These are phyloP conservation scores for Rosa chinensis DNA, from an alignment of 306 rosid species.

Conservation along the genomic window DNA sequence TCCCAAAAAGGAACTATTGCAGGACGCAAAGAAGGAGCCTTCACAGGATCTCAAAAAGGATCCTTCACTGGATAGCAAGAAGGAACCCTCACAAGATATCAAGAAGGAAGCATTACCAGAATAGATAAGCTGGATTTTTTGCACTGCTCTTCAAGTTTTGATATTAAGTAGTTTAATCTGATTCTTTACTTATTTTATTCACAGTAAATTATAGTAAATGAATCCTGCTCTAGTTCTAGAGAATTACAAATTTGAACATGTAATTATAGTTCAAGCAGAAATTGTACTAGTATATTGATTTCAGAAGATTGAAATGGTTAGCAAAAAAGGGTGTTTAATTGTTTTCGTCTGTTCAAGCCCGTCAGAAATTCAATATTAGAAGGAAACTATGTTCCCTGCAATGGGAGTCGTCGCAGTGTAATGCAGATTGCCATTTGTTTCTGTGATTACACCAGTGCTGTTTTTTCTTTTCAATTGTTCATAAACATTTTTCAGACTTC, in stretches of 20 bases:
- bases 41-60: neutral
- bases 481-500: neutral
- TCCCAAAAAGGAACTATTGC: neutral
- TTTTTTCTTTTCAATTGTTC: neutral
- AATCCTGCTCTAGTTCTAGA: neutral
- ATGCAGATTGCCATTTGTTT: neutral
- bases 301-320: neutral
- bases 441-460: neutral
- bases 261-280: neutral
- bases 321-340: neutral
- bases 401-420: neutral
- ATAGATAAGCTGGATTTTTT: neutral
- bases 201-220: neutral
- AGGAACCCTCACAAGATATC: neutral
- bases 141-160: neutral
- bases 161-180: conserved; percentile 11
- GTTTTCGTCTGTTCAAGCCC: neutral
- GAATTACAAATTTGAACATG: neutral
- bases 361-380: too few species aligned
- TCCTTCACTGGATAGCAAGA: conserved; percentile 1
- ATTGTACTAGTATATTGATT: neutral
- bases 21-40: neutral
- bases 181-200: neutral
- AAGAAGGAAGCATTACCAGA: conserved; percentile 12
- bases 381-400: neutral